Base-by-base conservation (phyloP, 23 red algal genomes). In the Chondrus crispus region DNA sequence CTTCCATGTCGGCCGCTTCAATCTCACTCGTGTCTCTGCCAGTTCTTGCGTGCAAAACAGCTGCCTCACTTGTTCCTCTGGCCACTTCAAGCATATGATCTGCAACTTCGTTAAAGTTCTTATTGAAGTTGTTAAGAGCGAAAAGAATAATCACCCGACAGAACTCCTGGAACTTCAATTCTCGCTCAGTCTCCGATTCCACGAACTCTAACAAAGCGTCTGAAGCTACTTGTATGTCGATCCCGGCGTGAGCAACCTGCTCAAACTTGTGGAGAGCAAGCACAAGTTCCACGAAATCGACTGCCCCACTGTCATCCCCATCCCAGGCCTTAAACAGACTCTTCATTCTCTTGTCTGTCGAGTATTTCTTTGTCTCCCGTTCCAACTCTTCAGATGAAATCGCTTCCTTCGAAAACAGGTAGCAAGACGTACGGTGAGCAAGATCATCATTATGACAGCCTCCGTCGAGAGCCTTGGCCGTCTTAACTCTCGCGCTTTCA, bases 191-290 rank as follows among this genome's bases (percentile, higher is more conserved):
- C 35, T 84, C 89, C 6, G 89, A 82, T 50, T 82, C 79, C 7
- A 84, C 89, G 28, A 84, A 84, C 33, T 84, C 54, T 36, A 84
- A 39, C 45, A 92, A 58, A 54, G 89, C 89, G 42, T 92, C 89
- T 13, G 89, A 73, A 4, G 89, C 89, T 28, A 82, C 77, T 82
- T 92, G 60, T 48, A 92, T 82, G 53, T 92, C 89, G 33, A 82
- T 76, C 19, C 89, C 89, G 16, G 76, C 89, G 43, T 74, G 72
- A 46, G 79, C 79, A 11, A 92, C 89, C 28, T 84, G 60, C 47
- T 92, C 68, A 83, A 92, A 92, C 39, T 92, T 92, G 77, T 92
- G 89, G 30, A 92, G 52, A 52, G 89, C 89, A 33, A 92, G 62
- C 12, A 92, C 89, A 12, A 92, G 49, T 42, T 92, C 89, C 20